Conservation (phyloP, 2,329 filamentous ascomycete species). For the Neurospora crassa region DNA sequence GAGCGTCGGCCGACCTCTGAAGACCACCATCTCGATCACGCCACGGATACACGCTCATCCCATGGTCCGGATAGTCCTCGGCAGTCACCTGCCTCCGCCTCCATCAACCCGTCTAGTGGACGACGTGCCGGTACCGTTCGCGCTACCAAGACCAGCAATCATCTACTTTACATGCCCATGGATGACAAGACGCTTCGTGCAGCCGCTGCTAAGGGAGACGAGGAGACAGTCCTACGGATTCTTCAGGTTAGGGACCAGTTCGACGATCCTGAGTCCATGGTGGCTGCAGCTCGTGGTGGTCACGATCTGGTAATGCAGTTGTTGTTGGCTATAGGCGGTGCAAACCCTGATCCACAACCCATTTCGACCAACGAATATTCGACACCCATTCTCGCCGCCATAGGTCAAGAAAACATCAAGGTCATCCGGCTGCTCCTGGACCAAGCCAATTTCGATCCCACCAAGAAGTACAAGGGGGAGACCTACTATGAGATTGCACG, state of each 20-base stretch:
- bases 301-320: slow-evolving; percentile 82
- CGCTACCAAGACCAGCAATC: slow-evolving; percentile 55
- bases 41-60: slow-evolving; percentile 39
- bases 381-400: slow-evolving; percentile 89
- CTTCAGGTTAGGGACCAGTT: slow-evolving; percentile 50
- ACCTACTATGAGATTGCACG: slow-evolving; percentile 83
- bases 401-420: slow-evolving; percentile 78
- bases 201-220: slow-evolving; percentile 51
- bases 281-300: slow-evolving; percentile 84
- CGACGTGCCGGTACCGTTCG: slow-evolving; percentile 46
- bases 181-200: slow-evolving; percentile 51
- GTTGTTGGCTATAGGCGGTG: slow-evolving; percentile 56
- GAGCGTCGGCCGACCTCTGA: slow-evolving; percentile 47
- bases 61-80: slow-evolving; percentile 50
- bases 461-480: slow-evolving; percentile 63
- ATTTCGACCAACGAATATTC: slow-evolving; percentile 60
- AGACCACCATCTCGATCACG: slow-evolving; percentile 42
- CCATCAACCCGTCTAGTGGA: slow-evolving; percentile 27
- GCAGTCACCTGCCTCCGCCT: slow-evolving; percentile 36
- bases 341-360: slow-evolving; percentile 59
- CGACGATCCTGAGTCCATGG: slow-evolving; percentile 76
- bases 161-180: slow-evolving; percentile 52
- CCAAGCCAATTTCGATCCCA: slow-evolving; percentile 73
- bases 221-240: slow-evolving; percentile 51
- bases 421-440: slow-evolving; percentile 73